Base-by-base conservation (phyloP, 495 filamentous ascomycete species). In the Eremomyces bilateralis region DNA sequence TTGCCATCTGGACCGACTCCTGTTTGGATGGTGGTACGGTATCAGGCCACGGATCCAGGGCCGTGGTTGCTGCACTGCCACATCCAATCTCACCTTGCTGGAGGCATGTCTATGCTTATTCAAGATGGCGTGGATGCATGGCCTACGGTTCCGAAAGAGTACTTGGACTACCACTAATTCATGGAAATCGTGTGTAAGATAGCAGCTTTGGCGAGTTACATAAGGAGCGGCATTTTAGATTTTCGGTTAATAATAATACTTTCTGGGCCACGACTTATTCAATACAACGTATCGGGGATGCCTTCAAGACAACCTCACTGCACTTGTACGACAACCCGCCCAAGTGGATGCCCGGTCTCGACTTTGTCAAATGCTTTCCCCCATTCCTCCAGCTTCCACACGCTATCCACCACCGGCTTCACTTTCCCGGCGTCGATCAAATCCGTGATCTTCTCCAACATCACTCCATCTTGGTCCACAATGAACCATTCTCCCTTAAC, bases 31-130 rank as follows among this genome's bases (percentile, higher is more conserved):
- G 69, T 47, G 1, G 43, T 71, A 4, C 42, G 68, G 27, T 75
- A 73, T 41, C 64, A 70, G 11, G 65, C 66, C 21, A 52, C 58
- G 0, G 67, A 69, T 34, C 69, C 69, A 1, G 68, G 70, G 0
- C 58, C 65, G 0, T 75, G 60, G 34, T 48, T 71, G 24, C 38
- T 75, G 29, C 68, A 75, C 47, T 73, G 70, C 41, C 69, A 75
- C 48, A 64, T 72, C 24, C 57, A 68, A 50, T 56, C 57, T 15
- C 69, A 74, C 53, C 43, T 67, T 24, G 48, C 48, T 37, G 66
- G 65, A 1, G 69, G 69, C 3, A 72, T 73, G 65, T 53, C 50
- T 0, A 38, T 72, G 48, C 57, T 55, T 0, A 54, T 73, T 17
- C 45, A 67, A 36, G 69, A 75, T 49, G 69, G 67, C 0, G 49